Percentiles rank a stretch among this genome's conserved stretches.
These are phyloP conservation scores for Linnemannia exigua DNA, from an alignment of 192 early-diverging fungal species.

Conservation along the genomic window DNA sequence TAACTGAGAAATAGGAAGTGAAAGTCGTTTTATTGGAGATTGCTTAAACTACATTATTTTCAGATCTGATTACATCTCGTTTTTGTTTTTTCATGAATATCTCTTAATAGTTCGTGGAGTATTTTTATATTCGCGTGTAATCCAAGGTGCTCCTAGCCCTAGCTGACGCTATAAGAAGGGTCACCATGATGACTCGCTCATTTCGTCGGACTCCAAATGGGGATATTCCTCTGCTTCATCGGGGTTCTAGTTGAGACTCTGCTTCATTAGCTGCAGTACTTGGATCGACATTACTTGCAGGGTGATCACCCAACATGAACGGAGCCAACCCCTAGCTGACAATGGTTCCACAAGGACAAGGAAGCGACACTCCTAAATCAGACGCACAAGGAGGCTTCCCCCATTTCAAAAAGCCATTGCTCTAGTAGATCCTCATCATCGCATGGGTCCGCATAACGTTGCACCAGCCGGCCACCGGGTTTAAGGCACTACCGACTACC, in stretches of 20 bases:
- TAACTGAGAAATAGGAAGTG: too few relatives aligned
- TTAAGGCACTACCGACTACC: background rate
- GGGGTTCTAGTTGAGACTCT: too few relatives aligned
- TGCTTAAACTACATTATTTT: too few relatives aligned
- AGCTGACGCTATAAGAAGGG: slow-evolving; percentile 39
- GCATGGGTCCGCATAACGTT: background rate
- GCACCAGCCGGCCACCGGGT: background rate
- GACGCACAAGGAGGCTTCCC: slow-evolving; percentile 24
- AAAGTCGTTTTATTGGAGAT: too few relatives aligned
- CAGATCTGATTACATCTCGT: too few relatives aligned
- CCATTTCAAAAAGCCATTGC: slow-evolving; percentile 31
- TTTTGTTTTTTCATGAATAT: background rate
- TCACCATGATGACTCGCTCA: slow-evolving; percentile 23
- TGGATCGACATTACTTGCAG: slow-evolving; percentile 7
- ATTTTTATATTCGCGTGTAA: slow-evolving; percentile 16
- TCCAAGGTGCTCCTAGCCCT: slow-evolving; percentile 44
- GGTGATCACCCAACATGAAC: slow-evolving; percentile 2
- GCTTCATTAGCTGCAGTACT: slow-evolving; percentile 33
- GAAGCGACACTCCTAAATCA: slow-evolving; percentile 27
- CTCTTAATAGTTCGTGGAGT: background rate
- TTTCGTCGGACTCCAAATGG: slow-evolving; percentile 38
- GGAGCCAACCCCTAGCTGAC: slow-evolving; percentile 6
- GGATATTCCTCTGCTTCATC: slow-evolving; percentile 26
- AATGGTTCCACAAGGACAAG: slow-evolving; percentile 16
- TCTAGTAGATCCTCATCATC: slow-evolving; percentile 6